phyloP scores from a whole-genome alignment of 306 rosid genomes.

The Oxytropis ochrocephala region DNA sequence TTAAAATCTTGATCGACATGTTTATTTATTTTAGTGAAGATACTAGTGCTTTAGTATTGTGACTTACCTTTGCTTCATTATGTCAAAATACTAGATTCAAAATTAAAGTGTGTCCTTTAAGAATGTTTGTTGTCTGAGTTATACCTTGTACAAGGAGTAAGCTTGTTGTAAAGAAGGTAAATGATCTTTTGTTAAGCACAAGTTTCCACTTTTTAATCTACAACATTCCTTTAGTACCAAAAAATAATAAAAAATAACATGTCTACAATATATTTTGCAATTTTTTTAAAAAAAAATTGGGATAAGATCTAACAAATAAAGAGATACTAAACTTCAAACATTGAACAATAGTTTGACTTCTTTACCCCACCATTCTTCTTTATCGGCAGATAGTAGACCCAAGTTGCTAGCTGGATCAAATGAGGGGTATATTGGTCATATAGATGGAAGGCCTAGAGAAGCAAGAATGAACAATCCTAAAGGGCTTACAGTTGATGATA shows the following conservation, averaged over 20 bases:
- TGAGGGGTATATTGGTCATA: conserved; percentile 86
- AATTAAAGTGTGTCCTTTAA: conserved; percentile 8
- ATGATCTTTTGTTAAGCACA: conserved; percentile 60
- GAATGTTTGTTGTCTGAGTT: conserved; percentile 14
- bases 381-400: conserved; percentile 72
- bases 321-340: neutral
- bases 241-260: neutral
- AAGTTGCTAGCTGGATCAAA: conserved; percentile 85
- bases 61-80: conserved; percentile 2
- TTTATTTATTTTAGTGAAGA: conserved; percentile 2
- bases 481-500: conserved; percentile 80
- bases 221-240: conserved; percentile 20
- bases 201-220: conserved; percentile 47
- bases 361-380: conserved; percentile 23
- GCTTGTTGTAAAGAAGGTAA: conserved; percentile 23
- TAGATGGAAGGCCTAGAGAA: conserved; percentile 86
- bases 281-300: neutral
- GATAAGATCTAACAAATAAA: conserved; percentile 6
- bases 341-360: conserved; percentile 12
- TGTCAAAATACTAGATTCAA: conserved; percentile 18
- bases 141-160: conserved; percentile 21
- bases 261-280: conserved; percentile 22
- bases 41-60: neutral
- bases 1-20: neutral
- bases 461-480: conserved; percentile 91